A percentile compares a stretch with the other conserved stretches of the same genome.
These are phyloP conservation scores for Santalum album DNA, from an alignment of 164 flowering plant genomes.

Conservation along the genomic window DNA sequence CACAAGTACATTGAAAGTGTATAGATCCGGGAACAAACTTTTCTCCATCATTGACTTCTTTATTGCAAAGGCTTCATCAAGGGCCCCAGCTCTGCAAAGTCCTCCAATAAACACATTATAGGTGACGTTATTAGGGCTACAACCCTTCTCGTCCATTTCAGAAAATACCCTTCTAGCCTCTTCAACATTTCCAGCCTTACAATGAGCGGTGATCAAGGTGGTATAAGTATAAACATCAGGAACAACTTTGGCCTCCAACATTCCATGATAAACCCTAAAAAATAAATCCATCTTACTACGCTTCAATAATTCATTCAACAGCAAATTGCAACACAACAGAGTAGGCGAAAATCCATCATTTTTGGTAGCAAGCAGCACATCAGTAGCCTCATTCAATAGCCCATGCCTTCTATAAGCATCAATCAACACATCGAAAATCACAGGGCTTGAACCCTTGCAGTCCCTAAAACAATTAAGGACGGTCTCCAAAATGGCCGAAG, in stretches of 20 bases:
- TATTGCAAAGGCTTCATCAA: slow-evolving; percentile 52
- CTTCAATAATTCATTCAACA: slow-evolving; percentile 57
- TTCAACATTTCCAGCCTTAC: slow-evolving; percentile 40
- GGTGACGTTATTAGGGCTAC: slow-evolving; percentile 38
- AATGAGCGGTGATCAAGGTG: slow-evolving; percentile 42
- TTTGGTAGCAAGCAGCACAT: slow-evolving; percentile 23
- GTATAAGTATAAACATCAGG: slow-evolving; percentile 64
- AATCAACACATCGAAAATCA: slow-evolving; percentile 43
- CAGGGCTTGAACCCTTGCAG: slow-evolving; percentile 11
- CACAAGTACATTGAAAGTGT: slow-evolving; percentile 38
- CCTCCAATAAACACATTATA: slow-evolving; percentile 61
- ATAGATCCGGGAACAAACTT: slow-evolving; percentile 42
- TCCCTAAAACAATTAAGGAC: slow-evolving; percentile 21
- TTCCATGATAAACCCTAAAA: slow-evolving; percentile 59
- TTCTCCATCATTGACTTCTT: slow-evolving; percentile 41
- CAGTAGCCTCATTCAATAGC: slow-evolving; percentile 39
- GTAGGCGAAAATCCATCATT: slow-evolving; percentile 24
- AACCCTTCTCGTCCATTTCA: slow-evolving; percentile 67
- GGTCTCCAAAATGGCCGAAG: slow-evolving; percentile 24
- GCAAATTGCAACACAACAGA: slow-evolving; percentile 47
- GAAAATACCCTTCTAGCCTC: slow-evolving; percentile 37
- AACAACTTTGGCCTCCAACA: slow-evolving; percentile 29
- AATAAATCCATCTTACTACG: slow-evolving; percentile 36
- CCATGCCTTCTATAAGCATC: slow-evolving; percentile 44
- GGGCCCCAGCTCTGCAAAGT: slow-evolving; percentile 40